Evolutionary conservation across 305 asterid genomes (phyloP).

Genomic region (Lippia alba): DNA sequence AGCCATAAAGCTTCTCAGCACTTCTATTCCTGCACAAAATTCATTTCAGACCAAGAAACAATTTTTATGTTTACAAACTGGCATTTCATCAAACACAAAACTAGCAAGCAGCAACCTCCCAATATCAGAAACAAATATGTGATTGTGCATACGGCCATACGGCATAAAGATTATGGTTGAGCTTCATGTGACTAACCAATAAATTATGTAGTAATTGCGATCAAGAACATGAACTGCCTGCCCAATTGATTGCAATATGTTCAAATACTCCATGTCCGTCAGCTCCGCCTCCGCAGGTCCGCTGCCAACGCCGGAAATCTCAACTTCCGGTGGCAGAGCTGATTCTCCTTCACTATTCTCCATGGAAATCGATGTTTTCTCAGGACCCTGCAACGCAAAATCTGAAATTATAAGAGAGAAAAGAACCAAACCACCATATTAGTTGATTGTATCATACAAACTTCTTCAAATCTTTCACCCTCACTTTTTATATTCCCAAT

Average conservation of each 20-base stretch:
- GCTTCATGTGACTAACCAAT: slow-evolving; percentile 80
- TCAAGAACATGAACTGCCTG: slow-evolving; percentile 90
- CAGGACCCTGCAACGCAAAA: no score
- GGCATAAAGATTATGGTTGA: slow-evolving; percentile 3
- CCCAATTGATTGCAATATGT: slow-evolving; percentile 95
- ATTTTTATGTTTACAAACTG: no score
- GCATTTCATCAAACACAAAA: not conserved
- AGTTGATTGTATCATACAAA: no score
- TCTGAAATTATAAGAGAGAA: no score
- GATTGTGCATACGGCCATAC: no score
- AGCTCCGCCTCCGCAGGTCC: slow-evolving; percentile 66
- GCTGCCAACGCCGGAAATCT: not conserved
- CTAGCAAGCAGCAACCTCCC: slow-evolving; percentile 5
- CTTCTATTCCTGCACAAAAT: slow-evolving; percentile 72
- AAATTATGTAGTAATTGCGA: slow-evolving; percentile 61
- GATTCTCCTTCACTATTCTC: no score
- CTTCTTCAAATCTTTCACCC: no score
- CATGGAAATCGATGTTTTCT: slow-evolving; percentile 41
- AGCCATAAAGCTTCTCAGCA: slow-evolving; percentile 85
- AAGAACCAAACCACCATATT: no score
- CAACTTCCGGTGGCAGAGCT: no score
- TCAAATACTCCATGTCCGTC: slow-evolving; percentile 84
- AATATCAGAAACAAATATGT: not conserved
- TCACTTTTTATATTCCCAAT: no score
- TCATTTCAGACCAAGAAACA: not conserved